Conservation (phyloP, 1,284 basidiomycete genomes). For the Naganishia albida region DNA sequence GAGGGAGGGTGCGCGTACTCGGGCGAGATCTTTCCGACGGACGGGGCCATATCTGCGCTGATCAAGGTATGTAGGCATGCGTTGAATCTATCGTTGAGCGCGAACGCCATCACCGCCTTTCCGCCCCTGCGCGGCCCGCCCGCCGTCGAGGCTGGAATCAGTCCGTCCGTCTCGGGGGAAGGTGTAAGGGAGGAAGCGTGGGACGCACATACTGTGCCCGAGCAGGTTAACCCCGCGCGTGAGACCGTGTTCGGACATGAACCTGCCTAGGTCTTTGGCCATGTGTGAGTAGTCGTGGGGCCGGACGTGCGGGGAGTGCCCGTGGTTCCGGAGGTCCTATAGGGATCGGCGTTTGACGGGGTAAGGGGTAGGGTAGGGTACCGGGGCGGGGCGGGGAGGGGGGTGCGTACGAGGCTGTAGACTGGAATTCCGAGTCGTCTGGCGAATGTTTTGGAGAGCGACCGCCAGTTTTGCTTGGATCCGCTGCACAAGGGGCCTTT, state of each 20-base stretch:
- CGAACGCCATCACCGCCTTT: slow-evolving; percentile 59
- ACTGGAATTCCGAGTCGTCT: slow-evolving; percentile 56
- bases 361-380: too few relatives aligned
- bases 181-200: too few relatives aligned
- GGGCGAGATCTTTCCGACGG: slow-evolving; percentile 57
- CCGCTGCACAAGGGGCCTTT: slow-evolving; percentile 47
- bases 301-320: slow-evolving; percentile 57
- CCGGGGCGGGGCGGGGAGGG: too few relatives aligned
- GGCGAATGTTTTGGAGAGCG: slow-evolving; percentile 57
- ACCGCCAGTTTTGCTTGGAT: slow-evolving; percentile 63
- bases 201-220: slow-evolving; percentile 59
- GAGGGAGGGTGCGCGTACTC: slow-evolving; percentile 47
- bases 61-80: slow-evolving; percentile 54
- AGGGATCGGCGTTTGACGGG: neutral
- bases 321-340: slow-evolving; percentile 61
- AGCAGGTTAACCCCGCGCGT: slow-evolving; percentile 54
- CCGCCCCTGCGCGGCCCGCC: slow-evolving; percentile 55
- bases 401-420: slow-evolving; percentile 55
- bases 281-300: slow-evolving; percentile 57
- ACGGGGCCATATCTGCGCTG: slow-evolving; percentile 60
- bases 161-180: neutral
- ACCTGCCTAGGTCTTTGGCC: slow-evolving; percentile 55
- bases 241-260: slow-evolving; percentile 53
- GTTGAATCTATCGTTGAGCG: slow-evolving; percentile 53
- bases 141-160: neutral